A percentile compares a stretch with the other conserved stretches of the same genome.
Evolutionary conservation across 257 asterid species (phyloP).

Genomic region (Forsythia suspensa): DNA sequence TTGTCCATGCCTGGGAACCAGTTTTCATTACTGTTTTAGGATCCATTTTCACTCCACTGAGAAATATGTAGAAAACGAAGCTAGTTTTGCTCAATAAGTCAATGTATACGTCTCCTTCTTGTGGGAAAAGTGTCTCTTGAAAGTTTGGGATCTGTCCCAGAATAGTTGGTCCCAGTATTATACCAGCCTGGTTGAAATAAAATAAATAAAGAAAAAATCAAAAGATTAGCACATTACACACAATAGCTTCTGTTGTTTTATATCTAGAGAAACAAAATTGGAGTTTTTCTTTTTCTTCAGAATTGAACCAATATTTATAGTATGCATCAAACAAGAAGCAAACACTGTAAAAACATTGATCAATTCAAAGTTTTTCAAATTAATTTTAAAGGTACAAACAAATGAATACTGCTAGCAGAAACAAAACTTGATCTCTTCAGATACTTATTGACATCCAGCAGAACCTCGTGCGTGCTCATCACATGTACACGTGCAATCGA

Average conservation of each 20-base stretch:
- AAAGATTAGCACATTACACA: not conserved
- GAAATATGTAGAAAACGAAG: slow-evolving; percentile 72
- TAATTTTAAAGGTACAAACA: too few relatives aligned
- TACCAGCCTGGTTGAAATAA: slow-evolving; percentile 62
- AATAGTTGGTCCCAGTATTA: slow-evolving; percentile 71
- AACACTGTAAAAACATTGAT: too few relatives aligned
- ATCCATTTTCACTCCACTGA: slow-evolving; percentile 89
- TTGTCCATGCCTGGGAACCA: slow-evolving; percentile 74
- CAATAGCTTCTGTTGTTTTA: not conserved
- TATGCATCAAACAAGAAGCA: too few relatives aligned
- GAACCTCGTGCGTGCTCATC: not conserved
- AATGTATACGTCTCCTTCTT: slow-evolving; percentile 59
- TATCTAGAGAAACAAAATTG: not conserved
- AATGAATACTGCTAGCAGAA: too few relatives aligned
- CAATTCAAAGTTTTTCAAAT: too few relatives aligned
- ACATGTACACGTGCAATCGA: not conserved
- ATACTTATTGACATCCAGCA: too few relatives aligned
- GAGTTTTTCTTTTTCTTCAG: not conserved
- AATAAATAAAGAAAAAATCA: slow-evolving; percentile 11
- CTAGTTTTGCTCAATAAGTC: slow-evolving; percentile 73
- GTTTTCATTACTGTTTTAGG: slow-evolving; percentile 60
- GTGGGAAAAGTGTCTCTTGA: slow-evolving; percentile 45
- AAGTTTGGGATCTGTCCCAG: slow-evolving; percentile 42
- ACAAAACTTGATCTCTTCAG: too few relatives aligned
- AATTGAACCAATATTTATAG: too few relatives aligned